Percentiles rank a stretch among this genome's conserved stretches.
Conservation (phyloP, 2,329 filamentous ascomycete species). For the Neoascochyta sp. region DNA sequence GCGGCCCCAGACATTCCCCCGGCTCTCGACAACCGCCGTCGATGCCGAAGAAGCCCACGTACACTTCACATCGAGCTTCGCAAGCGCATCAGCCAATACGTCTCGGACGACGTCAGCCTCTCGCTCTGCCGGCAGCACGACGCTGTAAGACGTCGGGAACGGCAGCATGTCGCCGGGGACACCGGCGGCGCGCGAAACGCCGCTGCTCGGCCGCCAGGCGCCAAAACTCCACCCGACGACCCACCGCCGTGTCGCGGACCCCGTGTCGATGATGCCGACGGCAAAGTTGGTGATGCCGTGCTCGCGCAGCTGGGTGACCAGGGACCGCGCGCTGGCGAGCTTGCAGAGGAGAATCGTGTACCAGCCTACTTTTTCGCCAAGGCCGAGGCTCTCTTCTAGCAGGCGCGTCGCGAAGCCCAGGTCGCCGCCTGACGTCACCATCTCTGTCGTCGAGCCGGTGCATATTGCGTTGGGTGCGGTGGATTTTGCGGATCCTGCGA, state of each 20-base stretch:
- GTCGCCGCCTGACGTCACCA: constrained; percentile 80
- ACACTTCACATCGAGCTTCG: constrained; percentile 61
- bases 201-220: constrained; percentile 59
- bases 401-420: constrained; percentile 69
- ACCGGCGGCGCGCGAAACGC: constrained; percentile 29
- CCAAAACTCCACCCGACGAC: constrained; percentile 83
- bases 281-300: constrained; percentile 71
- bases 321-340: constrained; percentile 59
- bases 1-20: constrained; percentile 75
- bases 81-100: constrained; percentile 49
- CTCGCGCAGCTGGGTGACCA: constrained; percentile 58
- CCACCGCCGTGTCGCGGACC: constrained; percentile 74
- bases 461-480: constrained; percentile 66
- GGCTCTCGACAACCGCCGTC: constrained; percentile 60
- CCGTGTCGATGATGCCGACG: constrained; percentile 74
- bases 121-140: constrained; percentile 38
- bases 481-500: constrained; percentile 58
- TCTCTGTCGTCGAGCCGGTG: constrained; percentile 77
- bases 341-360: constrained; percentile 92
- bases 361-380: constrained; percentile 68
- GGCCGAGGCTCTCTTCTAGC: constrained; percentile 62
- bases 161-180: constrained; percentile 52
- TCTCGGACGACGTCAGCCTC: constrained; percentile 23
- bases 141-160: constrained; percentile 50
- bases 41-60: constrained; percentile 54